Base-by-base conservation (phyloP, 192 early-diverging fungal species). In the Gaertneriomyces semiglobifer region DNA sequence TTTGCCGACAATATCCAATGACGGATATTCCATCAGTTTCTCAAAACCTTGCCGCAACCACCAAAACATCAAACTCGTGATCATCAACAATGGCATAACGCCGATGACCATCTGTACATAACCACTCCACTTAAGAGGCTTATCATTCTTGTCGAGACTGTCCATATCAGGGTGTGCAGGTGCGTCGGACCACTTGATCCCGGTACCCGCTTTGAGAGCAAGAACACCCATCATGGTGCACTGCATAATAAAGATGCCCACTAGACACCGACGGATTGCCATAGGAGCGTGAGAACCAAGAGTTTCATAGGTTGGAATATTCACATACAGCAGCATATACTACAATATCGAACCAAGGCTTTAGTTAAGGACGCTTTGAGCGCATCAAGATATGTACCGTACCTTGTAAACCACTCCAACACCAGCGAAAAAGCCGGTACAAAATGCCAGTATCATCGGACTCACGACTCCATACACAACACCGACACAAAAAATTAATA, bases 281-380 rank as follows among this genome's bases (percentile, higher is more conserved):
- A 81, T 71, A 7, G 81, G 74, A 3, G 71, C 74, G 39, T 69
- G 65, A 53, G 62, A 68, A 6, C 82, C 82, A 12, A 70, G 60
- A 0, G 82, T 78, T 73, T 84, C 82, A 57, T 82, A 84, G 5
- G 65, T 59, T 20, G 82, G 82, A 39, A 83, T 63, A 48, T 83
- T 80, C 10, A 83, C 76, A 48, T 84, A 84, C 52, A 84, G 54
- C 14, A 83, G 63, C 42, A 83, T 50, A 62, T 84, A 84, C 73
- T 72, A 20, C 7, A 48, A 5, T 33, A 1, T 33, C 33, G 56
- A 38, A 4, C n/a, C 16, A 58, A 58, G 14, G 33, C 12, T 20
- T 14, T 6, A 38, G 56, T 58, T 33, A 50, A 18, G 12, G 11
- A 60, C 0, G n/a, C 1, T 60, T 60, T n/a, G 55, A 57, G 44